Base-by-base conservation (phyloP, 495 filamentous ascomycete species). In the Parathielavia appendiculata region DNA sequence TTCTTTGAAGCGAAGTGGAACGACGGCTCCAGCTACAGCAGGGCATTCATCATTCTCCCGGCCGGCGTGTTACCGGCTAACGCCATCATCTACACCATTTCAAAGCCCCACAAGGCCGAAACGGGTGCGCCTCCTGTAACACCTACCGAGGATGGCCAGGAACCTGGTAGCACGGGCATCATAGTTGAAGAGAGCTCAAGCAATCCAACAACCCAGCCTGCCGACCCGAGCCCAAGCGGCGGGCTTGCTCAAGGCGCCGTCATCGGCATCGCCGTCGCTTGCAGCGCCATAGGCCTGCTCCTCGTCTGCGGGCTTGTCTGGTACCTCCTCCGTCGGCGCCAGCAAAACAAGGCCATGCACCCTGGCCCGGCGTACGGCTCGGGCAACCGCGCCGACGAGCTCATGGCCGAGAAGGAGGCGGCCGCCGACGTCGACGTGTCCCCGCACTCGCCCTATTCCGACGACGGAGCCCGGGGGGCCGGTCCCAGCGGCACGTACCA, bases 341-440 rank as follows among this genome's bases (percentile, higher is more conserved):
- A 56, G 35, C 60, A 60, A 0, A 54, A 62, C 13, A 45, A 60
- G 22, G 36, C 47, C 22, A 12, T 63, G 54, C 57, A 36, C 22
- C 32, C 23, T 44, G 60, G 34, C 22, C 47, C 51, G 12, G 12
- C 62, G 5, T 70, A 61, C 68, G 56, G 51, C 51, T 39, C 64
- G 17, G 64, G 64, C 54, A 46, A 51, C 58, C 62, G 65, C 49
- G 54, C 61, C 40, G 63, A 67, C 23, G 67, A 69, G 17, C 66
- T 77, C 63, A 73, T 77, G 40, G 64, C 63, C 51, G 71, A 75
- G 57, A 78, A 79, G 65, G 75, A 76, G 39, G 66, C 67, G 4
- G 55, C 46, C 51, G 65, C 60, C 3, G 67, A 59, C 12, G 64
- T 64, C 30, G 71, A 71, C 45, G 66, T 64, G 20, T 56, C 68